Conservation (phyloP, 495 filamentous ascomycete genomes). For the Rusavskia elegans region DNA sequence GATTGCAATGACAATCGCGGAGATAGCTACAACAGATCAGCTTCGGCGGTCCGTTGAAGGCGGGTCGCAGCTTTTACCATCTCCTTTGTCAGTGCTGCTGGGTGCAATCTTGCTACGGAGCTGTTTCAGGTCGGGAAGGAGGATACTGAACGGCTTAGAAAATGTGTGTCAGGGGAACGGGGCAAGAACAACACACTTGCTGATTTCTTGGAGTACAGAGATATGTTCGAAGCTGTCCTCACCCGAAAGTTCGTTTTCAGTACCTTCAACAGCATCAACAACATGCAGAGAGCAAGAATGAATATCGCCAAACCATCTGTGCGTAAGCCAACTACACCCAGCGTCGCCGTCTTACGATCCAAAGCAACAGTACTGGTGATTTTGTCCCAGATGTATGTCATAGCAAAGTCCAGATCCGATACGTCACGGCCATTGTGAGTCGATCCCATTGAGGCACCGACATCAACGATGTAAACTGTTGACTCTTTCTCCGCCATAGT, state of each 20-base stretch:
- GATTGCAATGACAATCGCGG: constrained; percentile 69
- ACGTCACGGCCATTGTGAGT: constrained; percentile 54
- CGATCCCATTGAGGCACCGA: constrained; percentile 69
- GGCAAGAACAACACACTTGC: constrained; percentile 31
- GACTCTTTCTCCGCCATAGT: constrained; percentile 88
- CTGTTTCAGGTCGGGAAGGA: constrained; percentile 49
- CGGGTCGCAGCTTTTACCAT: constrained; percentile 32
- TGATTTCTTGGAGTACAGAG: constrained; percentile 52
- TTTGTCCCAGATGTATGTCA: constrained; percentile 94
- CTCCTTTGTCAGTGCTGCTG: constrained; percentile 57
- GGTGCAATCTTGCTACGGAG: constrained; percentile 46
- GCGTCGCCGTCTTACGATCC: constrained; percentile 61
- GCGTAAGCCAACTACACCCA: constrained; percentile 70
- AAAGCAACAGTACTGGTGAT: constrained; percentile 73
- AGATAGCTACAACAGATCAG: constrained; percentile 41
- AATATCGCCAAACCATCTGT: constrained; percentile 42
- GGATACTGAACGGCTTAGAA: constrained; percentile 29
- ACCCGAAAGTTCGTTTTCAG: constrained; percentile 46
- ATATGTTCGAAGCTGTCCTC: constrained; percentile 63
- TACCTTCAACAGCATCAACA: constrained; percentile 24
- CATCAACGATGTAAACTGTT: constrained; percentile 80
- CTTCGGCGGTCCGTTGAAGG: not conserved
- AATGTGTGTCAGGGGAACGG: not conserved
- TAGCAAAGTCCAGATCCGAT: constrained; percentile 74
- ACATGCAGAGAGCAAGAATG: not conserved